phyloP scores from a whole-genome alignment of 78 protist species.

The Bodo saltans region DNA sequence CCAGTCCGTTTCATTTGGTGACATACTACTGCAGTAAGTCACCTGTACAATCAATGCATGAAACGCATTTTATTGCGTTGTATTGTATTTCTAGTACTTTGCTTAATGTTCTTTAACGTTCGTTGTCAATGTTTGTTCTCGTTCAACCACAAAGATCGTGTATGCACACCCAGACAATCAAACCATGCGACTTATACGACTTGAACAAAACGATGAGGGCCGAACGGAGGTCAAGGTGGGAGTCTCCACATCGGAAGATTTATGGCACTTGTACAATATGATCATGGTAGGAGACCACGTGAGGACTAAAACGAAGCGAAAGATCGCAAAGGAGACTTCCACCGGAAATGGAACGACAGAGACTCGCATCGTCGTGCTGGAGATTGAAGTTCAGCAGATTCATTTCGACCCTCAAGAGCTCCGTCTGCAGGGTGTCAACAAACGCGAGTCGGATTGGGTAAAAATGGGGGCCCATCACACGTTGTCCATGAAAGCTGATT shows the following conservation, averaged over 20 bases:
- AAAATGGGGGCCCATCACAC: slow-evolving; percentile 74
- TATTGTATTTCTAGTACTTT: too few species aligned
- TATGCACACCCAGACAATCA: too few species aligned
- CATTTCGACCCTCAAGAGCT: slow-evolving; percentile 60
- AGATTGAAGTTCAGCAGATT: slow-evolving; percentile 37
- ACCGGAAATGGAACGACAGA: slow-evolving; percentile 61
- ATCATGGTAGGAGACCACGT: slow-evolving; percentile 27
- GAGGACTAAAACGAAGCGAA: slow-evolving; percentile 10
- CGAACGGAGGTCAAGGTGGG: neutral
- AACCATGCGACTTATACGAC: too few species aligned
- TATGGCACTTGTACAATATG: slow-evolving; percentile 44
- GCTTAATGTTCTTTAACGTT: too few species aligned
- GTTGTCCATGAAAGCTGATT: slow-evolving; percentile 53
- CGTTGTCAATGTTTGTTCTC: too few species aligned
- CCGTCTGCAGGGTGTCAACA: neutral
- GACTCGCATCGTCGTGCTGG: slow-evolving; percentile 43
- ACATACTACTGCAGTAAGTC: too few species aligned
- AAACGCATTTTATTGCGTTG: too few species aligned
- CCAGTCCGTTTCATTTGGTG: too few species aligned
- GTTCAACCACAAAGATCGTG: too few species aligned
- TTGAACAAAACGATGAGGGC: too few species aligned
- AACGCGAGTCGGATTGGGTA: neutral
- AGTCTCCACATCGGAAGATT: slow-evolving; percentile 14
- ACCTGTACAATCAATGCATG: too few species aligned
- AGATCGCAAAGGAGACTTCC: slow-evolving; percentile 35